Evolutionary conservation across 139 green algal species (phyloP).

Genomic region (Chlamydomonas incerta): DNA sequence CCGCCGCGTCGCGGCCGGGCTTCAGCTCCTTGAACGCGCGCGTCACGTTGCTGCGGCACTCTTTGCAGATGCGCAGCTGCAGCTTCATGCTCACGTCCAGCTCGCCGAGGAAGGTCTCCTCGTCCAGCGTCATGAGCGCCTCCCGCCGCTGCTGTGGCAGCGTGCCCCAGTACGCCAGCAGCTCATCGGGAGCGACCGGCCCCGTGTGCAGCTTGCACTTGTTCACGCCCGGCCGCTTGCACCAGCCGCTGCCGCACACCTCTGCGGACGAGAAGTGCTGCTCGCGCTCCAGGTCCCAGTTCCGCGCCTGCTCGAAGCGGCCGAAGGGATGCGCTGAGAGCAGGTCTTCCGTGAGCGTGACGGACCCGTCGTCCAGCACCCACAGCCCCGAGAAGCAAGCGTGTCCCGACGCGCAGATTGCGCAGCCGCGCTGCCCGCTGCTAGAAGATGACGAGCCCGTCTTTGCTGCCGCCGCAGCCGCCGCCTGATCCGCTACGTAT

Average conservation of each 20-base stretch:
- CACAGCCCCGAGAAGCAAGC: constrained; percentile 29
- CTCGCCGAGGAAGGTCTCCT: constrained; percentile 41
- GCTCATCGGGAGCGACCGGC: constrained; percentile 29
- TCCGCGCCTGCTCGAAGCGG: constrained; percentile 39
- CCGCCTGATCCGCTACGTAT: constrained; percentile 14
- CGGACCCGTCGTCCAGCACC: constrained; percentile 19
- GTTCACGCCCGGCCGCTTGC: constrained; percentile 41
- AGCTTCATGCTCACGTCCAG: constrained; percentile 47
- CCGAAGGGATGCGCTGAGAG: constrained; percentile 10
- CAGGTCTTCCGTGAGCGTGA: constrained; percentile 36
- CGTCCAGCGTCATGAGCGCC: constrained; percentile 38
- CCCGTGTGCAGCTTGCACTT: constrained; percentile 48
- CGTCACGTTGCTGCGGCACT: constrained; percentile 42
- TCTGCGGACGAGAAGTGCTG: constrained; percentile 31
- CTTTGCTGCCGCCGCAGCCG: not conserved
- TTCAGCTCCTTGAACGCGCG: constrained; percentile 50
- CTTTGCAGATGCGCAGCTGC: constrained; percentile 46
- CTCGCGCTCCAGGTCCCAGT: constrained; percentile 27
- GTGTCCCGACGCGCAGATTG: constrained; percentile 15
- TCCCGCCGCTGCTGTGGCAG: constrained; percentile 17
- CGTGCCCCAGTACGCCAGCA: constrained; percentile 39
- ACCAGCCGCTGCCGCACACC: constrained; percentile 43
- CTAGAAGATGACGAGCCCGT: no score
- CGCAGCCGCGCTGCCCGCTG: constrained; percentile 5
- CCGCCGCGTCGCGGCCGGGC: constrained; percentile 20